Conservation (phyloP, 1,284 basidiomycete species). For the Porphyrellus sp. region DNA sequence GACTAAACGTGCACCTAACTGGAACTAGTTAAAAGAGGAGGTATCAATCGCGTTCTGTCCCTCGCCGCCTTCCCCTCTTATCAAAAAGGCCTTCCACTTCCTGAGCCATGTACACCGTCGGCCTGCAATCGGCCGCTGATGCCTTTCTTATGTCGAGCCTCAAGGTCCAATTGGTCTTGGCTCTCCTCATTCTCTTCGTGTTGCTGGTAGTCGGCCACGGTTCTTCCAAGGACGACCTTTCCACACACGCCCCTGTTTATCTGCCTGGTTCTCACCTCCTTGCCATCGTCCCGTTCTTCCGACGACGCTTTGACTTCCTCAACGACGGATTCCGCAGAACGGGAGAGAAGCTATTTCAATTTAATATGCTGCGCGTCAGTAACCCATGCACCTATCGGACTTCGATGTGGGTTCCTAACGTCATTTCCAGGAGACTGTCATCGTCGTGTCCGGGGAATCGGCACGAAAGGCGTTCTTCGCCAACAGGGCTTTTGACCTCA, state of each 20-base stretch:
- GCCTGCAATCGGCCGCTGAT: slow-evolving; percentile 55
- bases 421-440: slow-evolving; percentile 53
- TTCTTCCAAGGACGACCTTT: slow-evolving; percentile 41
- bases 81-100: slow-evolving; percentile 18
- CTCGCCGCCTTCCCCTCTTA: slow-evolving; percentile 27
- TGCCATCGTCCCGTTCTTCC: slow-evolving; percentile 63
- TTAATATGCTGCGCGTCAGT: slow-evolving; percentile 54
- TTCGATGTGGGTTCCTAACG: slow-evolving; percentile 19
- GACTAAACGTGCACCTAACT: slow-evolving; percentile 24
- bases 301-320: slow-evolving; percentile 63
- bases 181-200: slow-evolving; percentile 53
- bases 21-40: slow-evolving; percentile 26
- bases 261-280: slow-evolving; percentile 56
- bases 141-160: slow-evolving; percentile 57
- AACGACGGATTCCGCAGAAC: slow-evolving; percentile 65
- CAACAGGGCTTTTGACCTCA: slow-evolving; percentile 64
- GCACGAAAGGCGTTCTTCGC: slow-evolving; percentile 67
- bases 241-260: slow-evolving; percentile 43
- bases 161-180: slow-evolving; percentile 51
- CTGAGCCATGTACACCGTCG: slow-evolving; percentile 48
- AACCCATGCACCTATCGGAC: slow-evolving; percentile 7
- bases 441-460: slow-evolving; percentile 68
- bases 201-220: slow-evolving; percentile 44
- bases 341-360: slow-evolving; percentile 61
- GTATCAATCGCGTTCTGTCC: slow-evolving; percentile 20